A percentile compares a stretch with the other conserved stretches of the same genome.
Evolutionary conservation across 2,329 filamentous ascomycete species (phyloP).

Genomic region (Moelleriella libera): DNA sequence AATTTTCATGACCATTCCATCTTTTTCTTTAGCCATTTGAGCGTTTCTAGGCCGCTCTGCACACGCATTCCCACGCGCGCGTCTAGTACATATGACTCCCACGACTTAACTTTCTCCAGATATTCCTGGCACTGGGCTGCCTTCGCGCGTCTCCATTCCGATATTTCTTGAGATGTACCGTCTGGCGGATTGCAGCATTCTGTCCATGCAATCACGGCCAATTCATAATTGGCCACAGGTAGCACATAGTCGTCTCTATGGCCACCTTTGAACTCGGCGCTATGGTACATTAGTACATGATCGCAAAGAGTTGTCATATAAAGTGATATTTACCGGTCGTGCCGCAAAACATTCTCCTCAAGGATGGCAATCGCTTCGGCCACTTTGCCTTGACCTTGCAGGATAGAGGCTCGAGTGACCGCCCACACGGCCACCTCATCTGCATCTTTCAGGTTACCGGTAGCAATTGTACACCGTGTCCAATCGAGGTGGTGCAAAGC

Average conservation of each 20-base stretch:
- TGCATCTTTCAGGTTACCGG: conserved; percentile 27
- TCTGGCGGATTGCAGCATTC: conserved; percentile 36
- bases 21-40: conserved; percentile 38
- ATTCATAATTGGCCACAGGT: conserved; percentile 73
- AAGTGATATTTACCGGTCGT: conserved; percentile 39
- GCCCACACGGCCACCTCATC: conserved; percentile 52
- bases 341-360: conserved; percentile 46
- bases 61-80: conserved; percentile 61
- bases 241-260: conserved; percentile 56
- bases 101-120: conserved; percentile 52
- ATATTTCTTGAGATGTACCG: conserved; percentile 14
- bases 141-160: conserved; percentile 28
- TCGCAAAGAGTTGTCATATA: not conserved
- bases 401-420: conserved; percentile 50
- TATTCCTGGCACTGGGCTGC: conserved; percentile 48
- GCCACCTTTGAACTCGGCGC: conserved; percentile 39
- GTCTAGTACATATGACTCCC: conserved; percentile 62
- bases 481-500: conserved; percentile 52
- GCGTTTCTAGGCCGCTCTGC: conserved; percentile 52
- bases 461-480: conserved; percentile 40
- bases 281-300: conserved; percentile 10
- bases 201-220: conserved; percentile 69
- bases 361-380: conserved; percentile 53
- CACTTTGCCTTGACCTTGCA: conserved; percentile 47
- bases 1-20: conserved; percentile 16